These are phyloP conservation scores for Xylariaceae sp. DNA, from an alignment of 2,329 filamentous ascomycete genomes.

Conservation along the genomic window DNA sequence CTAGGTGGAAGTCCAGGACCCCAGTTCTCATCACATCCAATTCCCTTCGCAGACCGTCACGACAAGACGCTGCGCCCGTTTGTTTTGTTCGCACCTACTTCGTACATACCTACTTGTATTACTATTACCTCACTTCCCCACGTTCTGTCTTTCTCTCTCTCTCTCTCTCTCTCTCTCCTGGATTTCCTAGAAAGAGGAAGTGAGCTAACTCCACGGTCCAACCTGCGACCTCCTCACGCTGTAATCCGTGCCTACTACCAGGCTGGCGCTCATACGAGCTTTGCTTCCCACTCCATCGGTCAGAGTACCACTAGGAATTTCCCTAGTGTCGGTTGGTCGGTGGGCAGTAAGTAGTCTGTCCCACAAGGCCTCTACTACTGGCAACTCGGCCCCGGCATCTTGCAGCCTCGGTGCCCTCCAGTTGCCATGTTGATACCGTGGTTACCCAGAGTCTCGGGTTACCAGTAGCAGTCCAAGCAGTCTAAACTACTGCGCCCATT, in stretches of 20 bases:
- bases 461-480: constrained; percentile 16
- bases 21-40: neutral
- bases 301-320: neutral
- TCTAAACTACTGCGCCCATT: constrained; percentile 2
- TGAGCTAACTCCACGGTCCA: neutral
- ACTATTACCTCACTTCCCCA: too few species aligned
- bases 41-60: neutral
- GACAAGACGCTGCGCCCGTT: neutral
- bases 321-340: neutral
- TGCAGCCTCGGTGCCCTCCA: constrained; percentile 15
- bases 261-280: constrained; percentile 1
- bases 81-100: too few species aligned
- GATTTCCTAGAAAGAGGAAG: neutral
- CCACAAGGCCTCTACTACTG: neutral
- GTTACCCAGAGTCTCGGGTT: constrained; percentile 21
- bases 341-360: neutral
- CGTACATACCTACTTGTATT: too few species aligned
- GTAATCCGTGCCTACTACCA: neutral
- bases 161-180: neutral
- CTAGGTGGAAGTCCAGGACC: neutral
- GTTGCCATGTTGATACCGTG: constrained; percentile 20
- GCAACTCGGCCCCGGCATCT: constrained; percentile 13
- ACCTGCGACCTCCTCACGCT: neutral
- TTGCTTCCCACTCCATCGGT: neutral
- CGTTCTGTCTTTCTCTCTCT: too few species aligned